Percentiles rank a stretch among this genome's conserved stretches.
Evolutionary conservation across 1,284 basidiomycete genomes (phyloP).

Genomic region (Ceratobasidium sp.): DNA sequence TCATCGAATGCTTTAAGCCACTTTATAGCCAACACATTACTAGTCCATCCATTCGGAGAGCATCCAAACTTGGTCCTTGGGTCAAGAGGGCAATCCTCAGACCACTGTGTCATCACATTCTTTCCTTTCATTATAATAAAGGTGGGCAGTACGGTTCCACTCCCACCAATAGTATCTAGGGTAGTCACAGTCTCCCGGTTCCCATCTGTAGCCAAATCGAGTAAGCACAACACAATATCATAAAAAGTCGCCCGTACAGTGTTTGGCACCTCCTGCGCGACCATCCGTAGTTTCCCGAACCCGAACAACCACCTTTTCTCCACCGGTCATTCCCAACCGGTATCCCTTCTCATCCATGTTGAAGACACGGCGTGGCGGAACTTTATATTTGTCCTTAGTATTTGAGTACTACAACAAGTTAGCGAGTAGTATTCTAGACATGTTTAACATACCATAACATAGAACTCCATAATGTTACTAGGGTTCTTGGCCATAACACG

Average conservation of each 20-base stretch:
- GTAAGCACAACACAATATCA: background rate
- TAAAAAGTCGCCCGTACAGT: background rate
- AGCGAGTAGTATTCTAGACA: background rate
- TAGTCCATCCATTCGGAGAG: conserved; percentile 62
- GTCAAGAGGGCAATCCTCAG: conserved; percentile 20
- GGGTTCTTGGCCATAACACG: conserved; percentile 33
- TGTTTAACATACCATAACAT: conserved; percentile 13
- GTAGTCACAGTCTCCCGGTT: conserved; percentile 26
- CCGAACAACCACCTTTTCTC: background rate
- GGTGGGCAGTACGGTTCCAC: conserved; percentile 20
- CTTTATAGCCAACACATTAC: conserved; percentile 56
- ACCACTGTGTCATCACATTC: conserved; percentile 8
- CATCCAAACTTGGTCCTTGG: conserved; percentile 30
- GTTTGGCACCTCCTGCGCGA: conserved; percentile 11
- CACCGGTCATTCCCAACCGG: background rate
- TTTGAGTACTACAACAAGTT: background rate
- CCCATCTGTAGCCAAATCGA: background rate
- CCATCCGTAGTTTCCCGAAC: background rate
- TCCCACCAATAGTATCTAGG: conserved; percentile 21
- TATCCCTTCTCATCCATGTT: conserved; percentile 46
- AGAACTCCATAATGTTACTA: conserved; percentile 20
- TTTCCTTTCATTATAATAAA: conserved; percentile 35
- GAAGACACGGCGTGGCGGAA: conserved; percentile 1
- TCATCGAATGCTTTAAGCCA: conserved; percentile 60
- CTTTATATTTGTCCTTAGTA: background rate